Evolutionary conservation across 805 yeast species (phyloP).

Genomic region (Lipomyces kockii): DNA sequence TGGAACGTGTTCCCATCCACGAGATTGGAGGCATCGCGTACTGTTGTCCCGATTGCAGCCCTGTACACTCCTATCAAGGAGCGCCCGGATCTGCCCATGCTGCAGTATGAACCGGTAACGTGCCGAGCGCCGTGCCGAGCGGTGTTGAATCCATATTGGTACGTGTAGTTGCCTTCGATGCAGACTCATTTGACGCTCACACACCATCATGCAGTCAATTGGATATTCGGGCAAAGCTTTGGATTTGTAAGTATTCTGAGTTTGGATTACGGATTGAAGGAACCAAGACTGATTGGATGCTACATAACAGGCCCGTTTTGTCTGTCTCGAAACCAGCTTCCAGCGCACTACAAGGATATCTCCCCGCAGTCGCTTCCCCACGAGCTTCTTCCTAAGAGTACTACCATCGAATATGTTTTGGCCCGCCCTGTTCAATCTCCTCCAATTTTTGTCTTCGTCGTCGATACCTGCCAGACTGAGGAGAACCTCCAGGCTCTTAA

Average conservation of each 20-base stretch:
- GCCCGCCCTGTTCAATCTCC: slow-evolving; percentile 81
- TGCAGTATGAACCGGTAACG: slow-evolving; percentile 81
- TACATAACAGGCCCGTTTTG: slow-evolving; percentile 61
- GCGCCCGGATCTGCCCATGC: slow-evolving; percentile 74
- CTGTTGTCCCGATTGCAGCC: slow-evolving; percentile 93
- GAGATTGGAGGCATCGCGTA: slow-evolving; percentile 83
- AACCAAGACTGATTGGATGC: background rate
- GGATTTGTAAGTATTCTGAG: slow-evolving; percentile 64
- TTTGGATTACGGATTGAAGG: background rate
- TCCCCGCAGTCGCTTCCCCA: slow-evolving; percentile 78
- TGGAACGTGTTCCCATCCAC: slow-evolving; percentile 91
- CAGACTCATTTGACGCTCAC: background rate
- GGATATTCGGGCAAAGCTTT: slow-evolving; percentile 72
- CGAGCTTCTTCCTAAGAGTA: slow-evolving; percentile 68
- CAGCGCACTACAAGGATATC: slow-evolving; percentile 78
- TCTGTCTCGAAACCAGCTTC: slow-evolving; percentile 74
- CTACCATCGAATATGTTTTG: slow-evolving; percentile 85
- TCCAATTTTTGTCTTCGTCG: slow-evolving; percentile 82
- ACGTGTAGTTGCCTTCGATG: slow-evolving; percentile 13
- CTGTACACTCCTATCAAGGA: slow-evolving; percentile 91
- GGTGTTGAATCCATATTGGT: slow-evolving; percentile 82
- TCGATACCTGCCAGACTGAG: slow-evolving; percentile 87
- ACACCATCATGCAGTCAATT: slow-evolving; percentile 50
- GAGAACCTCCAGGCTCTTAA: slow-evolving; percentile 85
- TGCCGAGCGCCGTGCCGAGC: slow-evolving; percentile 85